Percentiles rank a stretch among this genome's conserved stretches.
These are phyloP conservation scores for Irpex rosettiformis DNA, from an alignment of 1,284 basidiomycete species.

Conservation along the genomic window DNA sequence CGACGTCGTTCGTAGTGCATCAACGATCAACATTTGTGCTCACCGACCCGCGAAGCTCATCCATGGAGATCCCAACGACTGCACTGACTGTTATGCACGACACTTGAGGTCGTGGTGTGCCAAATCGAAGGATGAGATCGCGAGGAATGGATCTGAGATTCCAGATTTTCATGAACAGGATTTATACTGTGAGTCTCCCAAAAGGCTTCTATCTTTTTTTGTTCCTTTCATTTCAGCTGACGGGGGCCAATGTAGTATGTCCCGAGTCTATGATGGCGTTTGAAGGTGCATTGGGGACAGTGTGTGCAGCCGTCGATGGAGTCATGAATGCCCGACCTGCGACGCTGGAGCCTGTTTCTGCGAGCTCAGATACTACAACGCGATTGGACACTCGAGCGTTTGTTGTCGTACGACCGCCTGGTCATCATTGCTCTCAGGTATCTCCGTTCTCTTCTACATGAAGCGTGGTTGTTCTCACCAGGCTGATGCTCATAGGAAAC, in stretches of 20 bases:
- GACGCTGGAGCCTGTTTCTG: neutral
- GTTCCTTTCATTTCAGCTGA: no score
- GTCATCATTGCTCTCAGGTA: constrained; percentile 85
- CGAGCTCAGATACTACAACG: neutral
- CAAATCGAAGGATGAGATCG: constrained; percentile 64
- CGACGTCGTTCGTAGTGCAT: neutral
- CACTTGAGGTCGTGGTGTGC: constrained; percentile 51
- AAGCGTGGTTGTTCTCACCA: neutral
- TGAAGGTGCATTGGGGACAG: constrained; percentile 72
- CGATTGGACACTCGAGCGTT: constrained; percentile 53
- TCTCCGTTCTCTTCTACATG: neutral
- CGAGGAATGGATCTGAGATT: constrained; percentile 72
- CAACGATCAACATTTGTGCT: neutral
- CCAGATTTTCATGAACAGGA: constrained; percentile 73
- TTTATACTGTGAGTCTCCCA: constrained; percentile 64
- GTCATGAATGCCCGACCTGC: constrained; percentile 30
- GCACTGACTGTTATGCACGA: constrained; percentile 48
- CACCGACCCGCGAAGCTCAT: constrained; percentile 26
- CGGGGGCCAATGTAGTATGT: constrained; percentile 54
- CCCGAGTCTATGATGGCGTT: constrained; percentile 69
- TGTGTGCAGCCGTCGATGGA: constrained; percentile 82
- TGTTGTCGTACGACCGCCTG: constrained; percentile 83
- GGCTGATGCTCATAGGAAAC: constrained; percentile 38
- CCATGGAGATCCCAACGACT: constrained; percentile 66
- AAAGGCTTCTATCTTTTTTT: no score